Base-by-base conservation (phyloP, 345 rosid genomes). In the Nasturtium officinale region DNA sequence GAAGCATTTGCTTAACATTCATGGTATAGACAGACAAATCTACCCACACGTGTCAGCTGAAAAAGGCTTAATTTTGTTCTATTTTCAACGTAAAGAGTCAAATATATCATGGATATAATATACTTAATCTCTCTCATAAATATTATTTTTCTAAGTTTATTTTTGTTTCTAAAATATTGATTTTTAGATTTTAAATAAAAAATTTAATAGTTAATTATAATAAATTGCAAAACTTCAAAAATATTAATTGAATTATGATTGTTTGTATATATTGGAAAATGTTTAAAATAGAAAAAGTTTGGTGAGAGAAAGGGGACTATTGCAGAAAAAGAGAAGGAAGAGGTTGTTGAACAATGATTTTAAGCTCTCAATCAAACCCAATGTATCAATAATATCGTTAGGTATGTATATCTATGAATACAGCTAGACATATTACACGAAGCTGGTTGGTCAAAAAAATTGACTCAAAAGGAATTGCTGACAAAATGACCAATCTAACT, bases 301-400 rank as follows among this genome's bases (percentile, higher is more conserved):
- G n/a, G n/a, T n/a, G n/a, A n/a, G n/a, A n/a, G n/a, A n/a, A n/a
- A n/a, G n/a, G n/a, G n/a, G n/a, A n/a, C n/a, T n/a, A n/a, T 30
- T 53, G 69, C 37, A 72, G 9, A 35, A 17, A 35, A 17, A 29
- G 33, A 9, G 5, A 23, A 53, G 30, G 28, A 13, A 30, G 71
- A 43, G 55, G 69, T 53, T 16, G 76, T 38, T 61, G 53, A 30
- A 62, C 63, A 42, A 72, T 72, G 54, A 52, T 72, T 42, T 53
- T 23, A 54, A 26, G 61, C 77, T 45, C 33, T 63, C 54, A 38
- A 73, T 54, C 59, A 72, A 72, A 21, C 70, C 43, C 47, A 32
- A 15, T 43, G 48, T 43, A 32, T 46, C 57, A 74, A 66, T 57
- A 26, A 65, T 57, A 33, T 47, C 48, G 65, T 64, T 73, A 73